Evolutionary conservation across 2,329 filamentous ascomycete genomes (phyloP), one percentile per base, ranked within the genome.

Genomic region (Dothidotthia symphoricarpi): DNA sequence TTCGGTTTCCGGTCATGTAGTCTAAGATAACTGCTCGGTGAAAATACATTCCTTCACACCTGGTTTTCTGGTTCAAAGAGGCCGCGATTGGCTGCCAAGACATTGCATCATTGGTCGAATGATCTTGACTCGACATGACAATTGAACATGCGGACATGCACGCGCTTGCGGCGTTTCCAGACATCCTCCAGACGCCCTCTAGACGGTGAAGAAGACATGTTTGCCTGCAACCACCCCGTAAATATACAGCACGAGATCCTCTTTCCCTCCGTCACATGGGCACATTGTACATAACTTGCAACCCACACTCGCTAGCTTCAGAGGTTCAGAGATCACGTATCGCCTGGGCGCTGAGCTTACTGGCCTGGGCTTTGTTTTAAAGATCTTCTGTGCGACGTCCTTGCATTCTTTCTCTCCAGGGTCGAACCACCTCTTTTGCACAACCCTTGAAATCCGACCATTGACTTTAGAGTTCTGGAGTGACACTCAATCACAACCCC

Each of bases 381-480:
- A 34, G 11, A 9, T 5, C 5, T 19, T 28, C 6, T 28, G 11
- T 7, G 4, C 16, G 11, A 7, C 17, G 16, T 17, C n/a, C 22
- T 24, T 25, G 17, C 19, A 12, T 19, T 28, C 6, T 29, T 22
- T 24, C 9, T 28, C 19, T 28, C 17, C n/a, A 11, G 29, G 28
- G 14, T 16, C 19, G 6, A 16, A 17, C 14, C 29, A 19, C 10
- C n/a, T 17, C 15, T 19, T 19, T 10, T 22, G 14, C 6, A 17
- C 5, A 12, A 3, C 11, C 17, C 16, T 28, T 7, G 19, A 22
- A 22, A 9, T 9, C 9, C 19, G 9, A 22, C 19, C 19, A 19
- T 28, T 28, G 24, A 31, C 11, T 10, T 30, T 31, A 32, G 25
- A 37, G 11, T 30, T 29, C 32, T 36, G 34, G 32, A 32, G 41